Evolutionary conservation across 73 alveolate species (phyloP).

Genomic region (Tetrahymena malaccensis): DNA sequence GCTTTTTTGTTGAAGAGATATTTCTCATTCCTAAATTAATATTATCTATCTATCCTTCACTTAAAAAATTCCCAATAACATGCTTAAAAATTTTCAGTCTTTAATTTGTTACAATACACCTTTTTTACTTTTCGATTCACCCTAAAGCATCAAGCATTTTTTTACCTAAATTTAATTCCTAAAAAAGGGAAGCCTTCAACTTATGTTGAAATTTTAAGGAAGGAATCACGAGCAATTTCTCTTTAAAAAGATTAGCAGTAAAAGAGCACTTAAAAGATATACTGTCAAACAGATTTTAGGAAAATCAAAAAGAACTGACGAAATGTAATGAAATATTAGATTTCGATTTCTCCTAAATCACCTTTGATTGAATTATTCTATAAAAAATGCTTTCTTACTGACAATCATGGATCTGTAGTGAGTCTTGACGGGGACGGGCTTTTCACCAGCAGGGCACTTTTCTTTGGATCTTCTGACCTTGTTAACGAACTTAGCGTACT

Average conservation of each 20-base stretch:
- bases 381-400: background rate
- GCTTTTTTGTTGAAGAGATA: background rate
- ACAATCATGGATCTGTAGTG: constrained; percentile 68
- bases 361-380: background rate
- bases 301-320: background rate
- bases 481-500: background rate
- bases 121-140: background rate
- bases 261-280: background rate
- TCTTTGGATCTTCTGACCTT: constrained; percentile 49
- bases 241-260: background rate
- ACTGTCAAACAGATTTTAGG: background rate
- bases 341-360: background rate
- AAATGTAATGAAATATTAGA: background rate
- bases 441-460: constrained; percentile 82
- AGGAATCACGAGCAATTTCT: background rate
- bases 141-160: background rate
- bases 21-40: background rate
- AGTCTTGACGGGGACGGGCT: constrained; percentile 91
- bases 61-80: background rate
- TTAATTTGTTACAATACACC: background rate
- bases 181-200: background rate
- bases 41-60: background rate
- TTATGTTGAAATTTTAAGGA: background rate
- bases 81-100: background rate
- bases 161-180: background rate